These are phyloP conservation scores for Leptodontidium sp. DNA, from an alignment of 2,329 filamentous ascomycete genomes.

Conservation along the genomic window DNA sequence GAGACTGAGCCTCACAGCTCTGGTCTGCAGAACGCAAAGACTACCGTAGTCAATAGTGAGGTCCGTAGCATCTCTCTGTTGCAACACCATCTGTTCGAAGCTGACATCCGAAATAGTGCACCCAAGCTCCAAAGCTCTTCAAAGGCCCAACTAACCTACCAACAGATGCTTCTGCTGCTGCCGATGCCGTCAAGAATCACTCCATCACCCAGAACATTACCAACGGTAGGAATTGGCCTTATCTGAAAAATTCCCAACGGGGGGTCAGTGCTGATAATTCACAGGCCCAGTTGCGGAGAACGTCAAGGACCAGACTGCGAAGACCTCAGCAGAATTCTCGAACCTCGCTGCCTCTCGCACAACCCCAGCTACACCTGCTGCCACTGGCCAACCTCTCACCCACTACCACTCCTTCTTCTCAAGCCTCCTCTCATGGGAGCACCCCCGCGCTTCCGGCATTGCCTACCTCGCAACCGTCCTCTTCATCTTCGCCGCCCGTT, in stretches of 20 bases:
- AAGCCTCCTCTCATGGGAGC: conserved; percentile 74
- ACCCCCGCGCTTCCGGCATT: conserved; percentile 71
- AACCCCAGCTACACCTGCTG: conserved; percentile 61
- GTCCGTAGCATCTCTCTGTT: conserved; percentile 32
- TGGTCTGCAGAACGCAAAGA: conserved; percentile 39
- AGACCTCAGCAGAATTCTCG: conserved; percentile 63
- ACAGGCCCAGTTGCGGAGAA: conserved; percentile 67
- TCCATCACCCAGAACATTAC: conserved; percentile 45
- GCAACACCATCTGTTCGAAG: conserved; percentile 23
- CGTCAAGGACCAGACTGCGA: conserved; percentile 62
- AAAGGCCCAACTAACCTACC: conserved; percentile 36
- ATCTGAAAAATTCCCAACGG: conserved; percentile 16
- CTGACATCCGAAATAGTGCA: conserved; percentile 41
- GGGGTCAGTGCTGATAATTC: conserved; percentile 32
- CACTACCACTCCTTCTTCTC: conserved; percentile 78
- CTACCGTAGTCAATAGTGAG: conserved; percentile 42
- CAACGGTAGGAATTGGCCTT: conserved; percentile 41
- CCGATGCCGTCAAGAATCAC: conserved; percentile 45
- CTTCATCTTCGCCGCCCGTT: conserved; percentile 69
- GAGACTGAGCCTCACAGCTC: conserved; percentile 34
- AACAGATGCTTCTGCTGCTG: conserved; percentile 45
- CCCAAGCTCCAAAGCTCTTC: conserved; percentile 36
- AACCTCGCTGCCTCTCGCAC: conserved; percentile 65
- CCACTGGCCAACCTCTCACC: conserved; percentile 69
- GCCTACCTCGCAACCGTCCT: conserved; percentile 66